Percentiles rank a stretch among this genome's conserved stretches.
phyloP scores from a whole-genome alignment of 768 basidiomycete species.

The Phylloporus arenicola region DNA sequence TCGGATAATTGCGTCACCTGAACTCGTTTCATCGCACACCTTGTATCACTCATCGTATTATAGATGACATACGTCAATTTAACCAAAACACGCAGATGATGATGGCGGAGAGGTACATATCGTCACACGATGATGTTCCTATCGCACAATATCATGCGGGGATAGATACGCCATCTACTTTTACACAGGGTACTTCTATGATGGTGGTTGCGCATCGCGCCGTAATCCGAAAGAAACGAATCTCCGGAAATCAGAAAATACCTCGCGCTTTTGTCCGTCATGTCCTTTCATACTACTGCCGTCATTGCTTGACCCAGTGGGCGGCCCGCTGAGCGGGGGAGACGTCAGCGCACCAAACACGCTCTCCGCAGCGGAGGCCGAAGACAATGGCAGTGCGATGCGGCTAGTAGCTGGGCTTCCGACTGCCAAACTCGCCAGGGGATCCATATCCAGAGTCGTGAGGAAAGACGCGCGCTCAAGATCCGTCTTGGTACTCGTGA shows the following conservation, averaged over 20 bases:
- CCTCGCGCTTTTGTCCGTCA: conserved; percentile 58
- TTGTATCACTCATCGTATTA: conserved; percentile 17
- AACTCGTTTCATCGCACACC: conserved; percentile 5
- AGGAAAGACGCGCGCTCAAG: conserved; percentile 90
- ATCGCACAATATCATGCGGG: neutral
- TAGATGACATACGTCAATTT: neutral
- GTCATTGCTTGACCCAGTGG: conserved; percentile 53
- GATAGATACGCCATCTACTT: neutral
- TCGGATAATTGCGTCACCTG: conserved; percentile 1
- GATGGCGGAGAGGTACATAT: conserved; percentile 9
- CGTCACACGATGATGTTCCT: neutral
- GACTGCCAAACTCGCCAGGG: conserved; percentile 50
- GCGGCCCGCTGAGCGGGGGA: conserved; percentile 59
- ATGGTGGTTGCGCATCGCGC: conserved; percentile 49
- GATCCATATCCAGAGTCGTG: conserved; percentile 94
- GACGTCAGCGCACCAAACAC: conserved; percentile 53
- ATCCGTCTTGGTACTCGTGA: conserved; percentile 88
- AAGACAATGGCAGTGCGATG: conserved; percentile 46
- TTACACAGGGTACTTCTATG: conserved; percentile 9
- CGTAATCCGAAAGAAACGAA: conserved; percentile 87
- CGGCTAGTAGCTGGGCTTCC: conserved; percentile 64
- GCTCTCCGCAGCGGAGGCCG: conserved; percentile 40
- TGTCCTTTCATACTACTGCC: conserved; percentile 35
- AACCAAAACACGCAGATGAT: neutral
- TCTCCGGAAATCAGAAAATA: conserved; percentile 83